These are phyloP conservation scores for Niveomyces coronatus DNA, from an alignment of 2,329 filamentous ascomycete genomes.

Conservation along the genomic window DNA sequence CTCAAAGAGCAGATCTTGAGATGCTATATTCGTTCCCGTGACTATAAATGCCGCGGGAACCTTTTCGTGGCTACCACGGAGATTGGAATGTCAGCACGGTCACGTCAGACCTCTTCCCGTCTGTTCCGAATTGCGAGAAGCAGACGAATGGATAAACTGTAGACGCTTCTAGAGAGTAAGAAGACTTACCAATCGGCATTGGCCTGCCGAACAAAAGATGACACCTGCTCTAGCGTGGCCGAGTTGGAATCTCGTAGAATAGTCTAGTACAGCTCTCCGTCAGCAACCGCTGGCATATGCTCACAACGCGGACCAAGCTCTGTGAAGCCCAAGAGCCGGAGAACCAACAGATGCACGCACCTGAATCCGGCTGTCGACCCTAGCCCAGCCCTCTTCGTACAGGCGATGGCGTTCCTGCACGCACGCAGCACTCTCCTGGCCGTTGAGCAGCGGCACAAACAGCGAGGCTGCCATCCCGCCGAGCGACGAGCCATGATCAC, in stretches of 20 bases:
- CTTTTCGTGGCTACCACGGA: constrained; percentile 29
- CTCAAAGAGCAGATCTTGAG: constrained; percentile 62
- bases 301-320: too few species aligned
- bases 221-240: constrained; percentile 48
- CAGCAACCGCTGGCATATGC: too few species aligned
- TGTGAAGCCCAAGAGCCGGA: too few species aligned
- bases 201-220: constrained; percentile 40
- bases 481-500: not conserved
- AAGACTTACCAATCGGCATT: constrained; percentile 22
- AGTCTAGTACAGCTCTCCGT: too few species aligned
- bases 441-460: constrained; percentile 46
- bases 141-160: too few species aligned
- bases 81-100: constrained; percentile 14
- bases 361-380: constrained; percentile 53
- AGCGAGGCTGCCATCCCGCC: constrained; percentile 13
- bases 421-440: constrained; percentile 38
- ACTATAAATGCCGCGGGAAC: constrained; percentile 64
- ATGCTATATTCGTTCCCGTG: constrained; percentile 68
- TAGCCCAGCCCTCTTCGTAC: constrained; percentile 54
- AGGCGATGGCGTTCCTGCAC: constrained; percentile 44
- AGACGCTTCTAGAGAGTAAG: too few species aligned
- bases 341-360: constrained; percentile 14
- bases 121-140: too few species aligned
- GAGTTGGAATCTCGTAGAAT: constrained; percentile 52
- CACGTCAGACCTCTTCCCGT: not conserved